A percentile compares a stretch with the other conserved stretches of the same genome.
These are phyloP conservation scores for Starmerella bacillaris DNA, from an alignment of 805 yeast species.

Conservation along the genomic window DNA sequence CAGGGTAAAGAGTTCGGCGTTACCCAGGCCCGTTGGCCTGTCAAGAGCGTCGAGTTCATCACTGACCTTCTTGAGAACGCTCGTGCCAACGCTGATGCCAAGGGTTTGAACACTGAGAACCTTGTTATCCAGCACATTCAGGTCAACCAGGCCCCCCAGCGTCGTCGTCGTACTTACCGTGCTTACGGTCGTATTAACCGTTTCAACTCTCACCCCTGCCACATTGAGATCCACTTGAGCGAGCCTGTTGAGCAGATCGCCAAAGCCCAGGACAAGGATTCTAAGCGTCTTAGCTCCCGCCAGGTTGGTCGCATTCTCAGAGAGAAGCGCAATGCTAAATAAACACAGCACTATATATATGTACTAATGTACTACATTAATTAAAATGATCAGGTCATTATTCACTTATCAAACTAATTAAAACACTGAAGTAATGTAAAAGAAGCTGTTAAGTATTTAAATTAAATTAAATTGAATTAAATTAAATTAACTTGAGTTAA, in stretches of 20 bases:
- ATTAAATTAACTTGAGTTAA: too few relatives aligned
- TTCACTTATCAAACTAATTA: too few relatives aligned
- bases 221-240: constrained; percentile 91
- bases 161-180: constrained; percentile 99
- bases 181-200: constrained; percentile 99
- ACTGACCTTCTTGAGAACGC: constrained; percentile 93
- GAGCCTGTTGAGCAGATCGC: constrained; percentile 88
- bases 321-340: constrained; percentile 46
- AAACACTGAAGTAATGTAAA: too few relatives aligned
- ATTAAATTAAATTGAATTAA: too few relatives aligned
- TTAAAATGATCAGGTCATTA: too few relatives aligned
- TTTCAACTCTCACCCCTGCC: constrained; percentile 97
- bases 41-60: constrained; percentile 88
- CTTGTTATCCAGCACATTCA: constrained; percentile 95
- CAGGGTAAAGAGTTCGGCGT: constrained; percentile 99
- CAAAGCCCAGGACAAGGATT: constrained; percentile 60
- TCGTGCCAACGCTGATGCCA: constrained; percentile 96
- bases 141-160: constrained; percentile 99
- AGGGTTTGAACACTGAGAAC: constrained; percentile 92
- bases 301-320: constrained; percentile 81
- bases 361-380: too few relatives aligned
- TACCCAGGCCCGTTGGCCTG: constrained; percentile 99
- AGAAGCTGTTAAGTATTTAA: too few relatives aligned
- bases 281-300: constrained; percentile 67
- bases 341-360: too few relatives aligned